These are phyloP conservation scores for Pseudoperonospora humuli DNA, from an alignment of 352 stramenopile genomes.

Conservation along the genomic window DNA sequence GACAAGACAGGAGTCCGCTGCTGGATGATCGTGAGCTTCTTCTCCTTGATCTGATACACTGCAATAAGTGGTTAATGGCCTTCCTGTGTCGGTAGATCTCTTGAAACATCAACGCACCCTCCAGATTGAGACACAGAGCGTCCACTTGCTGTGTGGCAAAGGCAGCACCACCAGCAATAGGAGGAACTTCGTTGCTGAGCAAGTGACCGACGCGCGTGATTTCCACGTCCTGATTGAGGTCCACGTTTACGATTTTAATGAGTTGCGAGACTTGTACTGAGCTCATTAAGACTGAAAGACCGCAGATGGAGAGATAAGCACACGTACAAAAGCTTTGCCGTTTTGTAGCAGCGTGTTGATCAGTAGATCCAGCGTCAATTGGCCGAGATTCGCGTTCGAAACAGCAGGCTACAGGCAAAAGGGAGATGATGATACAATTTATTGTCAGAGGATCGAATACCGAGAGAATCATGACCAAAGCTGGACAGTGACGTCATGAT, in stretches of 20 bases:
- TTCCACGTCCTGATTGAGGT: slow-evolving; percentile 23
- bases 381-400: slow-evolving; percentile 75
- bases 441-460: slow-evolving; percentile 7
- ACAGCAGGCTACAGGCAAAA: slow-evolving; percentile 41
- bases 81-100: neutral
- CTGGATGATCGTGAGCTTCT: slow-evolving; percentile 68
- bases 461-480: neutral
- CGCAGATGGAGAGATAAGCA: neutral
- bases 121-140: slow-evolving; percentile 65
- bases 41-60: slow-evolving; percentile 60
- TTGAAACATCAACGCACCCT: slow-evolving; percentile 32
- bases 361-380: slow-evolving; percentile 68
- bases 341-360: slow-evolving; percentile 66
- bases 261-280: slow-evolving; percentile 3
- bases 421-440: slow-evolving; percentile 6
- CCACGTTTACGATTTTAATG: slow-evolving; percentile 1
- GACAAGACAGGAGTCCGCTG: slow-evolving; percentile 49
- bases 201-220: slow-evolving; percentile 49
- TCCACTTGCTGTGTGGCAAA: slow-evolving; percentile 36
- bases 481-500: neutral
- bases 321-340: slow-evolving; percentile 36
- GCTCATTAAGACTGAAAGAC: neutral
- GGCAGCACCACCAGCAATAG: slow-evolving; percentile 49
- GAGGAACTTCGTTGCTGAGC: slow-evolving; percentile 47
- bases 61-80: neutral